phyloP scores from a whole-genome alignment of 2,329 filamentous ascomycete species.

The Aspergillus pseudonomiae region DNA sequence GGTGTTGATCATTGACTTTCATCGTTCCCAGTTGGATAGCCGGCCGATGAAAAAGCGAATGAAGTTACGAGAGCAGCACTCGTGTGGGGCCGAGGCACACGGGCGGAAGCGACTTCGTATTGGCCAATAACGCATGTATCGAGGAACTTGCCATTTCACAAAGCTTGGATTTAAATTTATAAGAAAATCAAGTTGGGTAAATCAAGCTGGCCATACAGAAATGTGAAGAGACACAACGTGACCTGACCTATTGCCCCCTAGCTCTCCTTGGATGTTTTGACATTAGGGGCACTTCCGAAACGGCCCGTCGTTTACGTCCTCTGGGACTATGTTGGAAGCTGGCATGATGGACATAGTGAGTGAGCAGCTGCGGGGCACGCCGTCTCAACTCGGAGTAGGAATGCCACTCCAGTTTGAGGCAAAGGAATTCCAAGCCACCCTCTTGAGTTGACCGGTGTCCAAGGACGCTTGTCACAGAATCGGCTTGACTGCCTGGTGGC shows the following conservation, averaged over 20 bases:
- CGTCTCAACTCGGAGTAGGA: not conserved
- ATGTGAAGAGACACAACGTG: not conserved
- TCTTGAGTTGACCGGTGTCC: not conserved
- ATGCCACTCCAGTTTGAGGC: not conserved
- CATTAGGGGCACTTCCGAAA: not conserved
- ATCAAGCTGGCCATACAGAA: not conserved
- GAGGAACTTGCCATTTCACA: not conserved
- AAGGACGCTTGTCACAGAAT: not conserved
- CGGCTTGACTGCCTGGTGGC: not conserved
- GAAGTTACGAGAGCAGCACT: not conserved
- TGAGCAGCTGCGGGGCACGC: not conserved
- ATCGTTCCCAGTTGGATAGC: conserved; percentile 7
- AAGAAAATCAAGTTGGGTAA: not conserved
- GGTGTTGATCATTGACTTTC: conserved; percentile 12
- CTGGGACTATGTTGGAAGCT: not conserved
- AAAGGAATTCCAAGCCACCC: not conserved
- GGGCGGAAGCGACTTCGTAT: not conserved
- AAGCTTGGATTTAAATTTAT: not conserved
- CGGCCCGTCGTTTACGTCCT: not conserved
- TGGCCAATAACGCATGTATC: not conserved
- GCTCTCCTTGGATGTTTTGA: not conserved
- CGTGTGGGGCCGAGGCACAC: not conserved
- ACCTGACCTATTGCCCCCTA: not conserved
- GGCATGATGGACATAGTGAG: not conserved
- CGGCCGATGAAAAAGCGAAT: conserved; percentile 11